phyloP scores from a whole-genome alignment of 106 monocot species.

The Vanilla planifolia region DNA sequence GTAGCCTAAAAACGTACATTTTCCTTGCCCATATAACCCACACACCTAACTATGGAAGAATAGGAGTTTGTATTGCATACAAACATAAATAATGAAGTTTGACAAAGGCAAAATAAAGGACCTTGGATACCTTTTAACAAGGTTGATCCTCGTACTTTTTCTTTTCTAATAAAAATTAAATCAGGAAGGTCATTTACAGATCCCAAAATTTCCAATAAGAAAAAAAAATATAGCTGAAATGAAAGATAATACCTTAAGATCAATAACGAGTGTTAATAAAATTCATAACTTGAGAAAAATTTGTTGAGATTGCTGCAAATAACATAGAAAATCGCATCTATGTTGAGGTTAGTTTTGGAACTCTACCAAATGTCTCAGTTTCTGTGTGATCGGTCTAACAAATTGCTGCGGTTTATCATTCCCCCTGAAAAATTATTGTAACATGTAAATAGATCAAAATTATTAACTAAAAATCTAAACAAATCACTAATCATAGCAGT shows the following conservation, averaged over 20 bases:
- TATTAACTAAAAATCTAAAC: too few relatives aligned
- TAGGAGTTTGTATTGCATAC: too few relatives aligned
- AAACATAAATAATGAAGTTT: constrained; percentile 31
- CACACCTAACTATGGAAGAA: too few relatives aligned
- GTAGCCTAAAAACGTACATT: too few relatives aligned
- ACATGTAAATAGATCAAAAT: too few relatives aligned
- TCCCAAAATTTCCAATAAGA: neutral
- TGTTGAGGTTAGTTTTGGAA: constrained; percentile 43
- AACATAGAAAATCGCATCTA: constrained; percentile 96
- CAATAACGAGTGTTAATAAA: constrained; percentile 54
- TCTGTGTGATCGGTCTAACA: too few relatives aligned
- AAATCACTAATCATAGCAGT: too few relatives aligned
- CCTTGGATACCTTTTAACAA: constrained; percentile 73
- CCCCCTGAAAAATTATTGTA: too few relatives aligned
- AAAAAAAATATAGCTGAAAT: neutral
- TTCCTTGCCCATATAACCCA: too few relatives aligned
- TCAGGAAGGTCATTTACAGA: neutral
- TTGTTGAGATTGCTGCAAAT: constrained; percentile 82
- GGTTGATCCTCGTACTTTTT: constrained; percentile 54
- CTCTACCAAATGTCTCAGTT: constrained; percentile 18
- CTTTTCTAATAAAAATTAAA: constrained; percentile 33
- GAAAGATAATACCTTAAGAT: constrained; percentile 53
- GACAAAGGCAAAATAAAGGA: constrained; percentile 68
- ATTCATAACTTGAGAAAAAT: constrained; percentile 68
- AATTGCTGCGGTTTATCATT: too few relatives aligned